phyloP scores from a whole-genome alignment of 1,139 yeast species.

The Blastobotrys raffinosifermentans region DNA sequence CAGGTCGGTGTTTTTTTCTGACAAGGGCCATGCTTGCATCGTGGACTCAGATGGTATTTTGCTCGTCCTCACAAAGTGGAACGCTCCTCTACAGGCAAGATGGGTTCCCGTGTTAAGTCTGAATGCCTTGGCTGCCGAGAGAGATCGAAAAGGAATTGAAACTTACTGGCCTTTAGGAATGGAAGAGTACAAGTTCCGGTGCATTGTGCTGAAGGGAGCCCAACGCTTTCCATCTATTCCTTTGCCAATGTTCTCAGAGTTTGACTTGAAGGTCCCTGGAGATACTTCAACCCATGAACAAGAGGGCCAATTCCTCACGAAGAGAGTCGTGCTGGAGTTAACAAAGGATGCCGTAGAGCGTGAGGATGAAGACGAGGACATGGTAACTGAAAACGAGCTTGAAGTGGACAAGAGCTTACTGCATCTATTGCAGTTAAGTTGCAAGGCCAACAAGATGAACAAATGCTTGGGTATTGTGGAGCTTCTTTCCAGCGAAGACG shows the following conservation, averaged over 20 bases:
- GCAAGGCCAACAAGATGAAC: constrained; percentile 57
- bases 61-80: constrained; percentile 69
- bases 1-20: constrained; percentile 70
- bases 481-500: constrained; percentile 68
- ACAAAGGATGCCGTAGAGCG: constrained; percentile 21
- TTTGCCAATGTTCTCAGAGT: constrained; percentile 73
- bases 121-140: constrained; percentile 46
- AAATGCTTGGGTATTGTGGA: constrained; percentile 68
- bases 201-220: constrained; percentile 66
- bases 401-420: constrained; percentile 63
- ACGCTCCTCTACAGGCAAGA: constrained; percentile 61
- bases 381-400: constrained; percentile 26
- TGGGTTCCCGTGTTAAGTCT: constrained; percentile 89
- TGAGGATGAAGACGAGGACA: constrained; percentile 15
- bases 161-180: constrained; percentile 80
- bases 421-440: constrained; percentile 69
- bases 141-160: constrained; percentile 30
- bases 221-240: constrained; percentile 55
- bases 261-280: constrained; percentile 61
- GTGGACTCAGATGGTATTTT: constrained; percentile 74
- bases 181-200: constrained; percentile 56
- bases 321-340: constrained; percentile 24
- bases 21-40: constrained; percentile 81
- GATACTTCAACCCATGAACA: constrained; percentile 15
- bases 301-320: constrained; percentile 20